Evolutionary conservation across 2,329 filamentous ascomycete species (phyloP).

Genomic region (Hypomyces rosellus): DNA sequence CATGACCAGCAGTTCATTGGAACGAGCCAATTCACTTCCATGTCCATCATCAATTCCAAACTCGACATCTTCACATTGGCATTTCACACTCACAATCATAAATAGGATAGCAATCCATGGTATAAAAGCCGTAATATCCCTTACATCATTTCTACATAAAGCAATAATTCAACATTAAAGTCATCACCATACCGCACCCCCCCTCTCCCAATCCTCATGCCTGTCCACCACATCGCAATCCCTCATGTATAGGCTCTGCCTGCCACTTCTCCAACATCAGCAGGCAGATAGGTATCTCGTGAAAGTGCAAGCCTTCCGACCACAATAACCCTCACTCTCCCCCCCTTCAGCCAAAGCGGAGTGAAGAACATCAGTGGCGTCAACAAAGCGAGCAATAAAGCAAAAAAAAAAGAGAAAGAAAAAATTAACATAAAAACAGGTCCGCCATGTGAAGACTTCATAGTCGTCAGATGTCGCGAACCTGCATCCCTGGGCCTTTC

Average conservation of each 20-base stretch:
- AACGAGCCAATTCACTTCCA: no score
- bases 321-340: background rate
- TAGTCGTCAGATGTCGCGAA: background rate
- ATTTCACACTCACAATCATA: no score
- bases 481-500: background rate
- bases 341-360: background rate
- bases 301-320: background rate
- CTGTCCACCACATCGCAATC: no score
- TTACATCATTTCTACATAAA: no score
- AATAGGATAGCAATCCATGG: no score
- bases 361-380: background rate
- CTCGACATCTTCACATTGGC: no score
- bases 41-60: no score
- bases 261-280: background rate
- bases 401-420: constrained; percentile 1
- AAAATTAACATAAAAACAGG: constrained; percentile 1
- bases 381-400: constrained; percentile 4
- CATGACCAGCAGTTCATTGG: no score
- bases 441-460: background rate
- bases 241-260: background rate
- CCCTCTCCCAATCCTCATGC: no score
- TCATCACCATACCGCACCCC: no score
- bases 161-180: no score
- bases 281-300: background rate
- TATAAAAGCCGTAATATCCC: no score